Base-by-base conservation (phyloP, 306 rosid genomes). In the Sicyos baderoa region DNA sequence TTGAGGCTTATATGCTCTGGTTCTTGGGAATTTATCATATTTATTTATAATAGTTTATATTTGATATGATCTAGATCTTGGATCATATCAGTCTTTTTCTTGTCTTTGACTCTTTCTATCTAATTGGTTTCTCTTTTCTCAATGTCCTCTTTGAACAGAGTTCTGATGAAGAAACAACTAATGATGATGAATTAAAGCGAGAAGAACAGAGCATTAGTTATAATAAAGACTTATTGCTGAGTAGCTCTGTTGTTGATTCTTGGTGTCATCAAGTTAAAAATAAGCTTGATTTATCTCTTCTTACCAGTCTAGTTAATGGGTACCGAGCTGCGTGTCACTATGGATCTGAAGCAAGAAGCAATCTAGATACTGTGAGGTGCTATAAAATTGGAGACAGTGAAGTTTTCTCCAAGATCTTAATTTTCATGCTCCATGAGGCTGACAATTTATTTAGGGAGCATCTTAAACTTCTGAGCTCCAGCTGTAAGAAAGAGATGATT, bases 271-370 rank as follows among this genome's bases (percentile, higher is more conserved):
- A 83, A 63, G 90, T 81, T 71, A 86, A 72, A 66, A 82, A 86
- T 68, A 79, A 85, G 70, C 74, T 75, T 16, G 85, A 80, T 76
- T 42, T 85, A 35, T 66, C 96, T 59, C 83, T 88, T 68, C 79
- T 86, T 68, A 88, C 94, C 40, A 67, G 87, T 78, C 85, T 93
- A 56, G 45, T 86, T 59, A 93, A 93, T 81, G 90, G 86, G 76
- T 93, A 88, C 77, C 82, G 91, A 54, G 82, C 77, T 14, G 97
- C 84, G 13, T 86, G 96, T 82, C 94, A 76, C 84, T 82, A 74
- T 73, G 87, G 86, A 76, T 77, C 55, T 47, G 77, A 86, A 78
- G 70, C 81, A 57, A 74, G 73, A 22, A 63, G 70, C 71, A 79
- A 45, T 55, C 9, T 27, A 62, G 81, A 77, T 65, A 74, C 73